Base-by-base conservation (phyloP, 768 basidiomycete genomes). In the Kwoniella bestiolae region DNA sequence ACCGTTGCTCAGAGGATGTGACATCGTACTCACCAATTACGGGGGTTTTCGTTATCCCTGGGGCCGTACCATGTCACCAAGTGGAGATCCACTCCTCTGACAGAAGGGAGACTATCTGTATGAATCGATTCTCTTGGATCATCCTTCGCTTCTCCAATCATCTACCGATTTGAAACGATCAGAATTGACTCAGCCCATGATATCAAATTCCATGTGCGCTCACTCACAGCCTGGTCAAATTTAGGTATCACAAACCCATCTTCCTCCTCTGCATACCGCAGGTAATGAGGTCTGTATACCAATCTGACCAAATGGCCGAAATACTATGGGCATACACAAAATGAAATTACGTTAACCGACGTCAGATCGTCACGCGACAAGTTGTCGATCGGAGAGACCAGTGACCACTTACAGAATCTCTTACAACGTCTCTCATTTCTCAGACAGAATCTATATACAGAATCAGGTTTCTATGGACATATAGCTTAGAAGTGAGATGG, bases 31-130 rank as follows among this genome's bases (percentile, higher is more conserved):
- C 14, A 65, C 69, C 73, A 73, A 18, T 68, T 74, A 57, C 66
- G 58, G 18, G 75, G 75, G 49, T 73, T 71, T 32, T 72, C 70
- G 11, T 64, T 71, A 61, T 76, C 72, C 6, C 72, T 56, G 5
- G 65, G 65, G 16, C 69, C 72, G 59, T 76, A 71, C 72, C 72
- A 76, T 28, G 63, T 66, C 5, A 76, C 74, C 32, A 71, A 29
- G 14, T 52, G 52, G 4, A 63, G 59, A 6, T 67, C 63, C 12
- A 56, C 56, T 32, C 57, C 66, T 51, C 49, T 28, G 16, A 55
- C 32, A 3, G 29, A 34, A 52, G 32, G 44, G 35, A n/a, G 29
- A 38, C 41, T 46, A 23, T 31, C 35, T 8, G 21, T 31, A 25
- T 44, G 25, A 8, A 34, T 16, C 38, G 18, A 14, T 18, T 41